phyloP scores from a whole-genome alignment of 78 protist species.

The Isochrysis galbana region DNA sequence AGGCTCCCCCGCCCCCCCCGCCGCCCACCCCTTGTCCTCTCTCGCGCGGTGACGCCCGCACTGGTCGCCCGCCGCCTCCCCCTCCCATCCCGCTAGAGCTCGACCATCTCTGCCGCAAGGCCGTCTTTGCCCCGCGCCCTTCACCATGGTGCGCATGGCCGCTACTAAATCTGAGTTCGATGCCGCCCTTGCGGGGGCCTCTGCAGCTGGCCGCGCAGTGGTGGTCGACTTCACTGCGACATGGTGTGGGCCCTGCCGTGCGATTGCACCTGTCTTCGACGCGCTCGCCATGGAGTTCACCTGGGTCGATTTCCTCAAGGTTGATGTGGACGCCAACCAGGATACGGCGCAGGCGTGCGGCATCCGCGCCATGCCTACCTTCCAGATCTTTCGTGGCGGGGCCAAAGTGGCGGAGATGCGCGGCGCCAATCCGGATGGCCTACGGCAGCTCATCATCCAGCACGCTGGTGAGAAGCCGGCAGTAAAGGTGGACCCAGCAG shows the following conservation, averaged over 20 bases:
- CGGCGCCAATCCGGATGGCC: too few species aligned
- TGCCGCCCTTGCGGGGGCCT: neutral
- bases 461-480: too few species aligned
- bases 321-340: slow-evolving; percentile 3
- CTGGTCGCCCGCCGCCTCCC: too few species aligned
- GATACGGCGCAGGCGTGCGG: neutral
- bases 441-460: too few species aligned
- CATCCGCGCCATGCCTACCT: slow-evolving; percentile 22
- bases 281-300: neutral
- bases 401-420: neutral
- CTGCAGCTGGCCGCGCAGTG: neutral
- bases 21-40: too few species aligned
- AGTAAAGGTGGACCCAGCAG: too few species aligned
- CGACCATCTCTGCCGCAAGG: too few species aligned
- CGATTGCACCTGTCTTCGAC: slow-evolving; percentile 46
- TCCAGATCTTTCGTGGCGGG: slow-evolving; percentile 33
- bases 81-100: too few species aligned
- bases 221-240: slow-evolving; percentile 53
- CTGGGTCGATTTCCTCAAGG: neutral
- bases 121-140: too few species aligned
- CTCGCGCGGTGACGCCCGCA: too few species aligned
- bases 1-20: too few species aligned
- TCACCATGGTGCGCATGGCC: too few species aligned
- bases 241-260: slow-evolving; percentile 62
- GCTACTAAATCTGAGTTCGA: neutral